These are phyloP conservation scores for Lolium perenne DNA, from an alignment of 176 grass and related monocot genomes.

Conservation along the genomic window DNA sequence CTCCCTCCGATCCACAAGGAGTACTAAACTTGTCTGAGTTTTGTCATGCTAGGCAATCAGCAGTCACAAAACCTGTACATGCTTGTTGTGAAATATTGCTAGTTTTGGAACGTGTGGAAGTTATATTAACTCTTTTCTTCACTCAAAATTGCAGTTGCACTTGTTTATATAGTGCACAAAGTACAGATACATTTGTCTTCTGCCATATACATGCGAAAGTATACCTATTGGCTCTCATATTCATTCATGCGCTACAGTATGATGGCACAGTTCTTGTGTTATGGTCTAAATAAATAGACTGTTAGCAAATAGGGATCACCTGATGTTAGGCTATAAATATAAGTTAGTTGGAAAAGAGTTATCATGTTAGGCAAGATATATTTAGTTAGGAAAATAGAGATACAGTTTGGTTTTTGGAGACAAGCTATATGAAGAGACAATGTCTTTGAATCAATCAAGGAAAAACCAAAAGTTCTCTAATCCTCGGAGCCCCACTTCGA, in stretches of 20 bases:
- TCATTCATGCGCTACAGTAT: neutral
- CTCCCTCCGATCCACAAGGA: too few relatives aligned
- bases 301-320: neutral
- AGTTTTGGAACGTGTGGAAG: neutral
- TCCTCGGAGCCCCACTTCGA: neutral
- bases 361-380: too few relatives aligned
- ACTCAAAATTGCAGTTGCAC: neutral
- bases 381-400: too few relatives aligned
- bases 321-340: neutral
- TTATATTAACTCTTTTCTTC: neutral
- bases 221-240: neutral
- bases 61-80: neutral
- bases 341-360: neutral
- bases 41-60: neutral
- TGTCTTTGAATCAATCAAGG: too few relatives aligned
- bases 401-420: too few relatives aligned
- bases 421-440: too few relatives aligned
- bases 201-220: constrained; percentile 4
- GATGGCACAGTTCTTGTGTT: neutral
- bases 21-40: constrained; percentile 1
- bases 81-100: neutral
- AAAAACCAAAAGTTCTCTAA: neutral
- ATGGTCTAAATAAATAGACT: neutral
- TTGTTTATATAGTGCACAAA: neutral
- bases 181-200: neutral